Conservation (phyloP, 257 asterid species). For the Haberlea rhodopensis region DNA sequence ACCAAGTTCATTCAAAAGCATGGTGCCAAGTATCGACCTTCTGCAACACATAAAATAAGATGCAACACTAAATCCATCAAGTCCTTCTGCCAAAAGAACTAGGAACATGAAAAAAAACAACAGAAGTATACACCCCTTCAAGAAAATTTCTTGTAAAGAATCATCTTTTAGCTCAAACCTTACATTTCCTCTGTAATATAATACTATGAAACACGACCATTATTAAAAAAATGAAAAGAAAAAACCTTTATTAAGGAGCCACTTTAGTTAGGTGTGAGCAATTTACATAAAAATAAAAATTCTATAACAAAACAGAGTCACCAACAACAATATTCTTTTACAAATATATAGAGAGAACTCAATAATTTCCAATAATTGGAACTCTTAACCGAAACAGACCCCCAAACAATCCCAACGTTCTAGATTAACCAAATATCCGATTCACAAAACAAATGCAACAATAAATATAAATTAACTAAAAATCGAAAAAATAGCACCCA, state of each 20-base stretch:
- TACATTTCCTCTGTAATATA: constrained; percentile 16
- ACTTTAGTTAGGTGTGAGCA: constrained; percentile 15
- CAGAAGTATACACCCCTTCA: neutral
- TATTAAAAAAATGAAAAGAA: neutral
- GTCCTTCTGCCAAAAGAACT: constrained; percentile 2
- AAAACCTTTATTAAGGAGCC: constrained; percentile 1
- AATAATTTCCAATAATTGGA: constrained; percentile 35
- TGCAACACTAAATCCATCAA: neutral
- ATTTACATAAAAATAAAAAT: constrained; percentile 15
- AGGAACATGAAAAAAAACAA: neutral
- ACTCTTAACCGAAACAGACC: constrained; percentile 23
- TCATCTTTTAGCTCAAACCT: constrained; percentile 4
- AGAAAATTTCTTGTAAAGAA: constrained; percentile 6
- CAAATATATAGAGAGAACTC: constrained; percentile 19
- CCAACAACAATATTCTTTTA: constrained; percentile 26
- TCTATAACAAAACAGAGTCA: constrained; percentile 17
- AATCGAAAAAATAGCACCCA: constrained; percentile 14
- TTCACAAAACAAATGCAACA: neutral
- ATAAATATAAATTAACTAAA: constrained; percentile 2
- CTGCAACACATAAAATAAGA: constrained; percentile 12
- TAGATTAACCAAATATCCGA: neutral
- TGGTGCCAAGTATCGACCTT: constrained; percentile 11
- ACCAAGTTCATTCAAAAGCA: constrained; percentile 3
- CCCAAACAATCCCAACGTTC: constrained; percentile 10
- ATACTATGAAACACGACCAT: neutral